Conservation (phyloP, 768 basidiomycete species). For the Dictyophora rubrovolvata region DNA sequence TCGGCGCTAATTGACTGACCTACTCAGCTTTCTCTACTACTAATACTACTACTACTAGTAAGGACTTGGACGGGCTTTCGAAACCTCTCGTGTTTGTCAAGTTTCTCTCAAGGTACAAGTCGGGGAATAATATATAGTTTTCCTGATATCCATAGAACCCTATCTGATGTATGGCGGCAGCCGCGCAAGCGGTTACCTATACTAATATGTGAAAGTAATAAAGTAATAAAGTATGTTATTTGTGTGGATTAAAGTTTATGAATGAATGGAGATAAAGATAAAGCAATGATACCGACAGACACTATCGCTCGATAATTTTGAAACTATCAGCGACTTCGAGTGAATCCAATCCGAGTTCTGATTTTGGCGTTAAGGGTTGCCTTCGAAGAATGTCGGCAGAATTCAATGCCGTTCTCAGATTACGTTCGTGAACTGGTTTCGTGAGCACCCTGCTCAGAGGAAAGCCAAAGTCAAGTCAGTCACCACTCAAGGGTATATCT, state of each 20-base stretch:
- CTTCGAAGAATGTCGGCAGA: neutral
- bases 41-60: too few species aligned
- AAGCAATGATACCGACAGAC: neutral
- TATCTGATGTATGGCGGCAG: too few species aligned
- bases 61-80: too few species aligned
- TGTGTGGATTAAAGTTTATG: too few species aligned
- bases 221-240: too few species aligned
- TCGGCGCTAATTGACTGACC: neutral
- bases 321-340: neutral
- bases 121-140: too few species aligned
- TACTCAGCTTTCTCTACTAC: too few species aligned
- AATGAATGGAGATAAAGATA: neutral
- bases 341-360: neutral
- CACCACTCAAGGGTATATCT: neutral
- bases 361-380: neutral
- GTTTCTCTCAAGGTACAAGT: too few species aligned
- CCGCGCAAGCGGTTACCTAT: too few species aligned
- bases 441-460: slow-evolving; percentile 48
- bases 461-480: neutral
- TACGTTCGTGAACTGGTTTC: slow-evolving; percentile 65
- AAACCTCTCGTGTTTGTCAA: too few species aligned
- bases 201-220: too few species aligned
- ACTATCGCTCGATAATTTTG: neutral
- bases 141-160: too few species aligned
- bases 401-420: slow-evolving; percentile 19